A percentile compares a stretch with the other conserved stretches of the same genome.
Conservation (phyloP, 108 stramenopile species). For the Epithemia pelagica region DNA sequence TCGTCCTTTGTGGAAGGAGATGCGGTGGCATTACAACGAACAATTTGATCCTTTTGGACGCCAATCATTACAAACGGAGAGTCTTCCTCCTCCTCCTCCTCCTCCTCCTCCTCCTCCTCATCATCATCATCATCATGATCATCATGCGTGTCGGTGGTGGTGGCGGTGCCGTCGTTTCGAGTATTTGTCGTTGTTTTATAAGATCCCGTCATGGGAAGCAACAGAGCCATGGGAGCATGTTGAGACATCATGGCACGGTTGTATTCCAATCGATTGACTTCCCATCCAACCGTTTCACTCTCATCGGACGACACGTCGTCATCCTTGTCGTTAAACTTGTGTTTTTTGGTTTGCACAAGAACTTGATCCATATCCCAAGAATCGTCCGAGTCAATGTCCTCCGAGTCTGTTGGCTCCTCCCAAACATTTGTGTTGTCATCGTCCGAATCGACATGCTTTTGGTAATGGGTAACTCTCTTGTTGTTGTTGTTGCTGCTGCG, state of each 20-base stretch:
- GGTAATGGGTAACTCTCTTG: neutral
- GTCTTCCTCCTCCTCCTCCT: neutral
- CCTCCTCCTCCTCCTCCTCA: neutral
- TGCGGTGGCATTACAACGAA: too few species aligned
- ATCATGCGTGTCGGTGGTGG: neutral
- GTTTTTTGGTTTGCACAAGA: too few species aligned
- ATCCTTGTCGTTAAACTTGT: too few species aligned
- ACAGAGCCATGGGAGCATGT: constrained; percentile 17
- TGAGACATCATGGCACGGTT: constrained; percentile 27
- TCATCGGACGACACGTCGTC: too few species aligned
- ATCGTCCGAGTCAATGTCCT: neutral
- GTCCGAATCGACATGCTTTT: too few species aligned
- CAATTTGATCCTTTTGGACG: constrained; percentile 33
- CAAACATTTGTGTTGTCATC: too few species aligned
- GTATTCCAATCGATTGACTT: constrained; percentile 24
- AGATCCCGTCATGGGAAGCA: constrained; percentile 25
- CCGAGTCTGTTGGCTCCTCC: too few species aligned
- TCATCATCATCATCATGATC: too few species aligned
- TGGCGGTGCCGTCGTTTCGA: neutral
- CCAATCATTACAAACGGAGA: constrained; percentile 14
- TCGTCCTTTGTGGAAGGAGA: constrained; percentile 2
- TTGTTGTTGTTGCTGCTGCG: too few species aligned
- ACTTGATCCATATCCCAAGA: too few species aligned
- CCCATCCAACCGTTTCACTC: constrained; percentile 22
- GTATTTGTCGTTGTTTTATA: too few species aligned